Evolutionary conservation across 768 basidiomycete species (phyloP).

Genomic region (Crucibulum laeve): DNA sequence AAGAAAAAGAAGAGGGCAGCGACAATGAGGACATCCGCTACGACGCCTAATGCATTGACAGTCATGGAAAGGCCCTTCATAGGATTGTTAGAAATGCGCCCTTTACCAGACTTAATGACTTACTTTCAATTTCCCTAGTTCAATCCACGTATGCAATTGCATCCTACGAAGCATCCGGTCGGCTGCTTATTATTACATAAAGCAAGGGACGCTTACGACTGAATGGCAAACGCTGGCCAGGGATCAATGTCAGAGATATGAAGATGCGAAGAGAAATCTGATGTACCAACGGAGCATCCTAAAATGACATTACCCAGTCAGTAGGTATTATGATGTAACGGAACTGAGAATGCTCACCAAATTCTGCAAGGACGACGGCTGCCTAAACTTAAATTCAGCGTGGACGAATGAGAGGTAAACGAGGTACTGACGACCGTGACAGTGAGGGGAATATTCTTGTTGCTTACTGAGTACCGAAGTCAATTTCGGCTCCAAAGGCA

Average conservation of each 20-base stretch:
- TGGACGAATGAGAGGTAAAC: not conserved
- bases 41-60: slow-evolving; percentile 49
- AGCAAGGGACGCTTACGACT: slow-evolving; percentile 31
- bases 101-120: too few relatives aligned
- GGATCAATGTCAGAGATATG: not conserved
- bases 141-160: slow-evolving; percentile 35
- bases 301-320: not conserved
- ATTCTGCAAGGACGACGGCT: slow-evolving; percentile 42
- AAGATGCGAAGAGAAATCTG: not conserved
- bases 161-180: slow-evolving; percentile 26
- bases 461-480: slow-evolving; percentile 36
- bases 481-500: not conserved
- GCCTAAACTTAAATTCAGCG: slow-evolving; percentile 18
- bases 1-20: slow-evolving; percentile 45
- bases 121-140: slow-evolving; percentile 43
- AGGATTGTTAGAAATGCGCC: too few relatives aligned
- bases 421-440: slow-evolving; percentile 32
- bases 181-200: not conserved
- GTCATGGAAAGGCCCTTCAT: slow-evolving; percentile 50
- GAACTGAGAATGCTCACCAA: slow-evolving; percentile 29
- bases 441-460: slow-evolving; percentile 37
- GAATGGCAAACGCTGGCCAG: slow-evolving; percentile 44
- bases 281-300: slow-evolving; percentile 39
- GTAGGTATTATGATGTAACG: not conserved
- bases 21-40: slow-evolving; percentile 46